Base-by-base conservation (phyloP, 2,329 filamentous ascomycete species). In the Epichloe brachyelytri region DNA sequence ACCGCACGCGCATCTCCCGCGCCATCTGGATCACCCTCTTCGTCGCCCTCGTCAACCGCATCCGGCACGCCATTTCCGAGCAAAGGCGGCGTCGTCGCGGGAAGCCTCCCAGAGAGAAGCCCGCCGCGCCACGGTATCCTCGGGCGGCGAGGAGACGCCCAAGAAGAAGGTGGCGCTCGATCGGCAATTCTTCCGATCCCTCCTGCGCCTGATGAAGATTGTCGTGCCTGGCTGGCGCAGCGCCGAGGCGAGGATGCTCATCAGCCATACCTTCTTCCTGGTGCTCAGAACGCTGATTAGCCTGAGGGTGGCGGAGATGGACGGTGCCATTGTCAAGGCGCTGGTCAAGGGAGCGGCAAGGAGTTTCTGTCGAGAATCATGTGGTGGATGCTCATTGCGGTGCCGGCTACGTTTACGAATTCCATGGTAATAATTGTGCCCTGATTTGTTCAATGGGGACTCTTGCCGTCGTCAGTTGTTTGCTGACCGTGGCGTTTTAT, bases 361-460 rank as follows among this genome's bases (percentile, higher is more conserved):
- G 89, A 95, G 57, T 98, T 98, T 58, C 64, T 97, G 60, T 82
- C 83, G 59, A 83, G 88, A 0, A 82, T 98, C 59, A 79, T 94
- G 5, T 96, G 91, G 89, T 98, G 93, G 93, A 98, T 98, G 93
- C 67, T 91, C 51, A 93, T 98, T 57, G 91, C 93, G 26, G 78
- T 98, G 15, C 93, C 93, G 10, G 93, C 93, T 1, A 97, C 93
- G 0, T 96, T 97, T 65, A 98, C 93, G 40, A 98, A 98, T 68
- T 96, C 90, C 0, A 98, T 98, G 93, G 87, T 93, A 68, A 30
- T 11, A 26, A 26, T 8, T 7, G 26, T 8, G 26, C 26, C 26
- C 26, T 6, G 26, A 26, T 8, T 8, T 26, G 26, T 26, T 30
- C 8, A 30, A 30, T 4, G 26, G 26, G 26, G 1, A 30, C 5